A percentile compares a stretch with the other conserved stretches of the same genome.
Evolutionary conservation across 768 basidiomycete species (phyloP).

Genomic region (Lactarius sp.): DNA sequence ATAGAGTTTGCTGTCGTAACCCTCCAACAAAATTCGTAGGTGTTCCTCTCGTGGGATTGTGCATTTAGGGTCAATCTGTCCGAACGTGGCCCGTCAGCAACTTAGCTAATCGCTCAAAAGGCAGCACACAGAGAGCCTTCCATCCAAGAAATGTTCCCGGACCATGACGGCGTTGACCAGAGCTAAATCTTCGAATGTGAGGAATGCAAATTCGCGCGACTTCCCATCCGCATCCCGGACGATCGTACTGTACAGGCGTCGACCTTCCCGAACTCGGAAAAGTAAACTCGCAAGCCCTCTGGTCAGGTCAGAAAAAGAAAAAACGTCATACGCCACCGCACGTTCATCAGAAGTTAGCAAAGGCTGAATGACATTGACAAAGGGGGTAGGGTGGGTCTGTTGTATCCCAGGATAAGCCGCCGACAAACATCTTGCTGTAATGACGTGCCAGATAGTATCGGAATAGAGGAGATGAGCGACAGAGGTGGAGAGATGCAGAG

Average conservation of each 20-base stretch:
- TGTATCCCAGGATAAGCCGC: too few relatives aligned
- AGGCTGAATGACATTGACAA: too few relatives aligned
- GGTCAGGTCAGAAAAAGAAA: too few relatives aligned
- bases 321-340: too few relatives aligned
- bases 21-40: slow-evolving; percentile 82
- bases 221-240: slow-evolving; percentile 97
- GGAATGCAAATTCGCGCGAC: slow-evolving; percentile 95
- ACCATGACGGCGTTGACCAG: slow-evolving; percentile 96
- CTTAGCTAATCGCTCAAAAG: background rate
- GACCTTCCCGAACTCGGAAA: too few relatives aligned
- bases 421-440: slow-evolving; percentile 97
- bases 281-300: too few relatives aligned
- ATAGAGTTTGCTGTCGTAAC: slow-evolving; percentile 93
- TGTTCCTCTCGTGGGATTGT: slow-evolving; percentile 97
- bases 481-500: too few relatives aligned
- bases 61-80: slow-evolving; percentile 97
- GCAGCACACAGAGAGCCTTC: slow-evolving; percentile 75
- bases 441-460: background rate
- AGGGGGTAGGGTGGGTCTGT: too few relatives aligned
- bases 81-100: slow-evolving; percentile 16
- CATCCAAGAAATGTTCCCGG: slow-evolving; percentile 88
- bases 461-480: too few relatives aligned
- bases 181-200: slow-evolving; percentile 90
- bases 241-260: too few relatives aligned
- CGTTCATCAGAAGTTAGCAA: too few relatives aligned